Evolutionary conservation across 2,329 filamentous ascomycete genomes (phyloP).

Genomic region (Blastomyces parvus): DNA sequence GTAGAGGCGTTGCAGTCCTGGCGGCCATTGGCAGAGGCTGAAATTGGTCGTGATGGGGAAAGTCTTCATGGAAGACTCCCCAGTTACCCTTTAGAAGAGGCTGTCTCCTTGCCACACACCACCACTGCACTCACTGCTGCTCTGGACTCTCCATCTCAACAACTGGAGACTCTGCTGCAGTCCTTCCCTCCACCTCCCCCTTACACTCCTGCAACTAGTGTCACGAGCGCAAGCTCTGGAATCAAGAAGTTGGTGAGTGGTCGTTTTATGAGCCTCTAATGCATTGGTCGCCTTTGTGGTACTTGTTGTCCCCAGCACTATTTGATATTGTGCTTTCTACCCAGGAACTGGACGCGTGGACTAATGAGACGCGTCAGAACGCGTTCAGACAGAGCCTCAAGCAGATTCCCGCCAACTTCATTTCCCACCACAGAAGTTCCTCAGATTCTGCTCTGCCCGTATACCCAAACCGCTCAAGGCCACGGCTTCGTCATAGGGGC

Average conservation of each 20-base stretch:
- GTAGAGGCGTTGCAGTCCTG: neutral
- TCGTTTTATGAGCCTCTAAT: neutral
- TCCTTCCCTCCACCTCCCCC: neutral
- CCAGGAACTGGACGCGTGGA: neutral
- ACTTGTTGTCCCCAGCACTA: neutral
- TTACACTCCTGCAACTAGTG: neutral
- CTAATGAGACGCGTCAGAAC: slow-evolving; percentile 16
- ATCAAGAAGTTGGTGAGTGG: slow-evolving; percentile 14
- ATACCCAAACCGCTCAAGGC: slow-evolving; percentile 1
- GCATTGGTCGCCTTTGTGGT: neutral
- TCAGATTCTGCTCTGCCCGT: slow-evolving; percentile 11
- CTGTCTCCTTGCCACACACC: neutral
- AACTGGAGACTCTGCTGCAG: neutral
- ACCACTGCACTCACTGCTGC: neutral
- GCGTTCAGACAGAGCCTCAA: slow-evolving; percentile 13
- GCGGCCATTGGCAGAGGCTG: neutral
- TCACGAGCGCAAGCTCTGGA: slow-evolving; percentile 1
- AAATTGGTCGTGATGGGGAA: neutral
- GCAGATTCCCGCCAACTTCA: slow-evolving; percentile 13
- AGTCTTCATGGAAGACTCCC: neutral
- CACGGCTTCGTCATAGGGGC: slow-evolving; percentile 13
- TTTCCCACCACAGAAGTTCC: slow-evolving; percentile 11
- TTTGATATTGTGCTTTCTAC: neutral
- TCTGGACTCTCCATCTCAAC: neutral
- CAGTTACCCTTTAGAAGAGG: neutral